These are phyloP conservation scores for Verticillium nonalfalfae DNA, from an alignment of 2,329 filamentous ascomycete genomes.

Conservation along the genomic window DNA sequence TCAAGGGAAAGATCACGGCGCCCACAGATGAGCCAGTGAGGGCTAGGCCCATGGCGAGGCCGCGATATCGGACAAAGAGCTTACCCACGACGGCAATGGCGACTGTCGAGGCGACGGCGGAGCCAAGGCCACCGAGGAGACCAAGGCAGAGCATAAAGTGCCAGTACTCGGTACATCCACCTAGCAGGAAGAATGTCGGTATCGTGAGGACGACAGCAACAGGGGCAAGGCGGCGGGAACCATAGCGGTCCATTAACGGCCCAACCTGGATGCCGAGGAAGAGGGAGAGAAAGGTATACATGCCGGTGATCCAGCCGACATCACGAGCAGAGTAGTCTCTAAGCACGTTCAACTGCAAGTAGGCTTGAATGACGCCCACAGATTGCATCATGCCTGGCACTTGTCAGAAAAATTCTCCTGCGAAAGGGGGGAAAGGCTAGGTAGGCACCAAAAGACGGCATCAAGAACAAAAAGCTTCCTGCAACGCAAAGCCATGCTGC, in stretches of 20 bases:
- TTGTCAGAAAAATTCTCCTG: not conserved
- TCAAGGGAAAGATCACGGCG: conserved; percentile 24
- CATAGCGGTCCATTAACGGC: conserved; percentile 40
- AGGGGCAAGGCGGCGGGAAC: conserved; percentile 30
- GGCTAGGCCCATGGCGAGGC: conserved; percentile 17
- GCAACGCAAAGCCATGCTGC: conserved; percentile 8
- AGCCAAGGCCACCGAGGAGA: conserved; percentile 33
- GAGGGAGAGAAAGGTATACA: conserved; percentile 36
- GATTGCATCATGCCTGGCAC: conserved; percentile 36
- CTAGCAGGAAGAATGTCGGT: conserved; percentile 35
- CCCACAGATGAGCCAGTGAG: conserved; percentile 17
- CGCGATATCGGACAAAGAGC: conserved; percentile 15
- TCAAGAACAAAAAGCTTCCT: conserved; percentile 8
- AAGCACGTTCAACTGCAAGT: conserved; percentile 37
- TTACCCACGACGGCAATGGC: conserved; percentile 24
- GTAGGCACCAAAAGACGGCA: conserved; percentile 7
- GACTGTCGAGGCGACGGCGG: conserved; percentile 28
- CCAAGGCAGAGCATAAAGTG: conserved; percentile 40
- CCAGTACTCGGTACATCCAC: conserved; percentile 38
- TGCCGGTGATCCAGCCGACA: conserved; percentile 42
- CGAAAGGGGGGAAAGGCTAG: not conserved
- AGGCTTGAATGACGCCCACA: conserved; percentile 41
- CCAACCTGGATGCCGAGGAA: conserved; percentile 40
- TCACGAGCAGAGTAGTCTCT: conserved; percentile 31
- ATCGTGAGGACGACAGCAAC: conserved; percentile 28